Evolutionary conservation across 225 moss, liverwort and hornwort species (phyloP), one percentile per base, ranked within the genome.

Genomic region (Antitrichia curtipendula): DNA sequence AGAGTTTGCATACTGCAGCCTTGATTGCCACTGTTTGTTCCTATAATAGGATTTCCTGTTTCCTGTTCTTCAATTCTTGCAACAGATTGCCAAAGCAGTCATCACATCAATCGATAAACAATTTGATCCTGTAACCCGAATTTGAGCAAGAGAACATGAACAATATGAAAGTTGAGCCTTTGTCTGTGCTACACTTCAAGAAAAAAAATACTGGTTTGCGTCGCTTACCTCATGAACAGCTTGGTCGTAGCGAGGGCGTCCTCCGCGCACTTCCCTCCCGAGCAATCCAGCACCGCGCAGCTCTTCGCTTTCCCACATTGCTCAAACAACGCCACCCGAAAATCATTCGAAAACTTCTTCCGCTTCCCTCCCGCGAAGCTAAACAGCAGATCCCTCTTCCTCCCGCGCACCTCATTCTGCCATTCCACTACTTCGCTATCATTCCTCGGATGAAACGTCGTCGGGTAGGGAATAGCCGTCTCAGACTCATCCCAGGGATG

Each of bases 381-480:
- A 19, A 94, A 91, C 17, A 90, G 68, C 27, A 91, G 69, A 34
- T 83, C 78, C 57, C 89, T 74, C 54, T 24, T 49, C 84, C 21
- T 61, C 49, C n/a, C 56, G 11, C 85, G 76, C 12, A 91, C 11
- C 47, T 60, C 63, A 6, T 62, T 32, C 20, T 90, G 90, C 92
- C 91, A 92, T 24, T 80, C 61, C 29, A 56, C 58, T 34, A 92
- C 71, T 40, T 92, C 92, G 25, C 38, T 54, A 21, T 88, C 92
- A 7, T 92, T 75, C 29, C 81, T 61, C 9, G 96, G 96, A 84
- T 96, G 96, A 81, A 95, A 96, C 23, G 80, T 88, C 18, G 93
- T 94, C 1, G 95, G 95, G 41, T 96, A 95, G 7, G 96, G 96
- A 14, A 95, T 84, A 2, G 87, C 94, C 43, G 88, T 92, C 88